Evolutionary conservation across 768 basidiomycete genomes (phyloP).

Genomic region (Kondoa subrosea): DNA sequence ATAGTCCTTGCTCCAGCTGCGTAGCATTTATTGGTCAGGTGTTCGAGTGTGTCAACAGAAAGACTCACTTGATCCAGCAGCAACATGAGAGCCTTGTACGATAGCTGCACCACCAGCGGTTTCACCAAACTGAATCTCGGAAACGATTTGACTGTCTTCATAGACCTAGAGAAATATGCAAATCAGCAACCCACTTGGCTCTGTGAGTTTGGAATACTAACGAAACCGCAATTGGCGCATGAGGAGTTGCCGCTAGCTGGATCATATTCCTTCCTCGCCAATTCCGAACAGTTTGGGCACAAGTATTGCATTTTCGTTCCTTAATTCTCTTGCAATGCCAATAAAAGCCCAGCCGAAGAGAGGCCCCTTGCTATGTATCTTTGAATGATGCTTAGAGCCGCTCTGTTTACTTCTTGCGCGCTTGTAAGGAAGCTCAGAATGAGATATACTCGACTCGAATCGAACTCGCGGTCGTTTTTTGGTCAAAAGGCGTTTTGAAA

Average conservation of each 20-base stretch:
- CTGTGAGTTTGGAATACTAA: not conserved
- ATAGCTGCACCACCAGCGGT: constrained; percentile 78
- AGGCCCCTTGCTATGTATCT: not conserved
- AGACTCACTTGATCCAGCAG: constrained; percentile 62
- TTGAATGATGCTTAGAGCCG: too few relatives aligned
- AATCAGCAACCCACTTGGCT: not conserved
- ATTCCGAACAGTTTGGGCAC: not conserved
- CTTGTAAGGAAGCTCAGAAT: too few relatives aligned
- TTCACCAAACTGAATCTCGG: constrained; percentile 91
- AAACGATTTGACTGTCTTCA: constrained; percentile 83
- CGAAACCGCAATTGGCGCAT: constrained; percentile 1
- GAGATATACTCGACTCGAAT: too few relatives aligned
- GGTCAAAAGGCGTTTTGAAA: too few relatives aligned
- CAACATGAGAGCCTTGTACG: constrained; percentile 85
- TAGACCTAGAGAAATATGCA: constrained; percentile 39
- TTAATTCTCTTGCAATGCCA: too few relatives aligned
- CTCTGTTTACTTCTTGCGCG: too few relatives aligned
- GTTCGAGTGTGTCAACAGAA: not conserved
- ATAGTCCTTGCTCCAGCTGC: constrained; percentile 47
- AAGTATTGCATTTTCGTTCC: not conserved
- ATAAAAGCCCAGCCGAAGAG: not conserved
- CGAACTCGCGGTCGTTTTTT: too few relatives aligned
- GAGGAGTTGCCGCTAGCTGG: not conserved
- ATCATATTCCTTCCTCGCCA: not conserved
- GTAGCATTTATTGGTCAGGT: constrained; percentile 1